phyloP scores from a whole-genome alignment of 2,329 filamentous ascomycete genomes.

The Fulvia fulva region DNA sequence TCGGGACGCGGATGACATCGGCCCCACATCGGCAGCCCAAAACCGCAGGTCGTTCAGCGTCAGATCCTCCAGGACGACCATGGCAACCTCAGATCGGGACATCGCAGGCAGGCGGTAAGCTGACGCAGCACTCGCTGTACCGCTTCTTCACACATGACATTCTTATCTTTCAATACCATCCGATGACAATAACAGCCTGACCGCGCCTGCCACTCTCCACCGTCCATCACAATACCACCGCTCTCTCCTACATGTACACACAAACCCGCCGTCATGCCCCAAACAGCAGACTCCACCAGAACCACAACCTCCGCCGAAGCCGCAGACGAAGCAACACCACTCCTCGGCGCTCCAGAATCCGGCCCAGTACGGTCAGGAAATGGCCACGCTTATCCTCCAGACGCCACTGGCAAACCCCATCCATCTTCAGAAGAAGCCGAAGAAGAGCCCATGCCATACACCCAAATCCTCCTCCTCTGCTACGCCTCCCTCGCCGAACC shows the following conservation, averaged over 20 bases:
- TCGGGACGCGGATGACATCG: background rate
- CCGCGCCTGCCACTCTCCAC: background rate
- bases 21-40: background rate
- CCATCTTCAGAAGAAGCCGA: constrained; percentile 5
- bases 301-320: constrained; percentile 7
- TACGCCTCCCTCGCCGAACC: constrained; percentile 71
- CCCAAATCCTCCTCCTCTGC: constrained; percentile 70
- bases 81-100: too few species aligned
- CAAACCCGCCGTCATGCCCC: constrained; percentile 9
- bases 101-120: too few species aligned
- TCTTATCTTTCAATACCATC: background rate
- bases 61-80: background rate
- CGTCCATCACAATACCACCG: background rate
- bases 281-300: constrained; percentile 15
- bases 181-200: background rate
- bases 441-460: constrained; percentile 52
- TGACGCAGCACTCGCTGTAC: background rate
- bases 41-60: background rate
- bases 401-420: constrained; percentile 7
- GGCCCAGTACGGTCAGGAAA: constrained; percentile 5
- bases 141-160: background rate
- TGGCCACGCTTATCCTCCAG: constrained; percentile 2
- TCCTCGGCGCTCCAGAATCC: constrained; percentile 22
- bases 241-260: background rate
- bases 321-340: constrained; percentile 25